Conservation (phyloP, 768 basidiomycete species). For the Erythrobasidium yunnanense region DNA sequence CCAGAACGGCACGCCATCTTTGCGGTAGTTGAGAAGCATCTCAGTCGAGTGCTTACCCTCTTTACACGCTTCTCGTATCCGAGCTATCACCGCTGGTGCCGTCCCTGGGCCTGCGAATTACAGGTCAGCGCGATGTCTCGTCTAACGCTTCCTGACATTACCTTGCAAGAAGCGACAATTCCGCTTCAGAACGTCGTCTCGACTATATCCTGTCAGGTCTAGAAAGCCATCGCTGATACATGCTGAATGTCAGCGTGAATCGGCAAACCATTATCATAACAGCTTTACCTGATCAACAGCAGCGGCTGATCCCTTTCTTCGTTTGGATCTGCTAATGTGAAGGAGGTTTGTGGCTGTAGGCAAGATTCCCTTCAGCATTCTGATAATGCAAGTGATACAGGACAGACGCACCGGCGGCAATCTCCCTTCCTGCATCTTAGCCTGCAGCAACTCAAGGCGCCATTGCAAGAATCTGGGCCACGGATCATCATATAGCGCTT, state of each 20-base stretch:
- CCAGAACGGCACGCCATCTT: slow-evolving; percentile 28
- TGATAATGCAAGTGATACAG: background rate
- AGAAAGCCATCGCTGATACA: slow-evolving; percentile 24
- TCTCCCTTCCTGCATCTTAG: background rate
- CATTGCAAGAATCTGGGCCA: slow-evolving; percentile 29
- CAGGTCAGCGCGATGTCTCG: too few relatives aligned
- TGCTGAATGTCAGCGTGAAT: background rate
- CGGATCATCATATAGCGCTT: slow-evolving; percentile 24
- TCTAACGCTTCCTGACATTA: background rate
- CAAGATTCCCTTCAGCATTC: background rate
- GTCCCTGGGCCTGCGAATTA: slow-evolving; percentile 21
- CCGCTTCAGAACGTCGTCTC: slow-evolving; percentile 6
- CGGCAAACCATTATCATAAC: background rate
- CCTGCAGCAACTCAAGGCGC: slow-evolving; percentile 11
- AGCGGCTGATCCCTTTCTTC: slow-evolving; percentile 1
- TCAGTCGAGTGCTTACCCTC: slow-evolving; percentile 10
- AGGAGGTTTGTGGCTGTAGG: background rate
- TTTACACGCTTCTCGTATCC: slow-evolving; percentile 27
- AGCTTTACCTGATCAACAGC: slow-evolving; percentile 14
- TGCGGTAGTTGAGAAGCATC: slow-evolving; percentile 25
- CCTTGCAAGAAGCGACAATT: slow-evolving; percentile 31
- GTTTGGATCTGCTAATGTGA: slow-evolving; percentile 20
- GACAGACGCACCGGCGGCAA: background rate
- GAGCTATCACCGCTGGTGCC: background rate
- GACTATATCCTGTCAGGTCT: slow-evolving; percentile 16